Evolutionary conservation across 2,329 filamentous ascomycete species (phyloP).

Genomic region (Neoarthrinium moseri): DNA sequence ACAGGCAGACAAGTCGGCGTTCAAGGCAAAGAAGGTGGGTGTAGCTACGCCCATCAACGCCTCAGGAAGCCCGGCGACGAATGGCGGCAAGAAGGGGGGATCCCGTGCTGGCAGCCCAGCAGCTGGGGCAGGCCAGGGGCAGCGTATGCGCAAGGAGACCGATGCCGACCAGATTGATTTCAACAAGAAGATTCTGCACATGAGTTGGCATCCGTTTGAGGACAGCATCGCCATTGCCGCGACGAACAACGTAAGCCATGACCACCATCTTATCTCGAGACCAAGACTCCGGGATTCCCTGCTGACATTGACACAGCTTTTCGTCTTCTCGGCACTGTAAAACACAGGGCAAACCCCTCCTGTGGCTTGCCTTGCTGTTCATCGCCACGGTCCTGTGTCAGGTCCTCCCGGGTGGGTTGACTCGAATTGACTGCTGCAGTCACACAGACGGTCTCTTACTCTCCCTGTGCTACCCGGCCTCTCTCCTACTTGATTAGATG

Average conservation of each 20-base stretch:
- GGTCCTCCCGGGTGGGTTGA: too few relatives aligned
- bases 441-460: too few relatives aligned
- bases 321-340: conserved; percentile 77
- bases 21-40: conserved; percentile 99
- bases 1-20: conserved; percentile 97
- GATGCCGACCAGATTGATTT: conserved; percentile 99
- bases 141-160: conserved; percentile 97
- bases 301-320: conserved; percentile 53
- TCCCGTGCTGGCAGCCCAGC: conserved; percentile 88
- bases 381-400: background rate
- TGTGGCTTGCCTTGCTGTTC: background rate
- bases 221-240: conserved; percentile 99
- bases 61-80: conserved; percentile 69
- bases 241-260: conserved; percentile 88
- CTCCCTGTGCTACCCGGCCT: too few relatives aligned
- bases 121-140: conserved; percentile 72
- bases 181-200: conserved; percentile 99
- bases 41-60: conserved; percentile 95
- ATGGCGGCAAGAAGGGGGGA: conserved; percentile 80
- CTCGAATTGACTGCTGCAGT: too few relatives aligned
- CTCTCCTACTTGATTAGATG: too few relatives aligned
- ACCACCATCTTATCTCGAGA: background rate
- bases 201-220: conserved; percentile 99
- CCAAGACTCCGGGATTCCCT: background rate
- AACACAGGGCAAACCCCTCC: background rate